Base-by-base conservation (phyloP, 495 filamentous ascomycete species). In the Neurospora sp. region DNA sequence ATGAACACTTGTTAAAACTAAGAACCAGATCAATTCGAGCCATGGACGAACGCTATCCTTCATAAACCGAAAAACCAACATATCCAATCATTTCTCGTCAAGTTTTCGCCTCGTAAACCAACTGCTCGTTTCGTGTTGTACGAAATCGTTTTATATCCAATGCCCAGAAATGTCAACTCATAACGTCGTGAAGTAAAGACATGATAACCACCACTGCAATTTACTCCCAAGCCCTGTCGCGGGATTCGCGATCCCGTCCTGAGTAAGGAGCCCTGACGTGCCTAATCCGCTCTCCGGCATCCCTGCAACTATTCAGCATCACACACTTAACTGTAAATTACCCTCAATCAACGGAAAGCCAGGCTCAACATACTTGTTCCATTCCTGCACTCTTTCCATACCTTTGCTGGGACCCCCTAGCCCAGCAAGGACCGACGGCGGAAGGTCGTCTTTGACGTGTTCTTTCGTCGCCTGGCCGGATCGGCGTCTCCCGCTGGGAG, bases 361-460 rank as follows among this genome's bases (percentile, higher is more conserved):
- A 27, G 80, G 76, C 73, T 83, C 84, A 48, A 86, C 82, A 75
- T 84, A 84, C 53, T 81, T 82, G 38, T 82, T 76, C 84, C 84
- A 86, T 74, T 86, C 84, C 44, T 74, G 79, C 3, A 86, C 84
- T 2, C 84, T 79, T 73, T 84, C 79, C 80, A 84, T 80, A 8
- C 84, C 84, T 45, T 83, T 78, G 14, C 83, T 83, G 14, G 79
- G 79, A 9, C 84, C 84, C 12, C 79, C 80, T 14, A 86, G 79
- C 0, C 84, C 84, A 9, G 84, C 84, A 42, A 85, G 80, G 35
- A 82, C 79, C 31, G 84, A 85, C 40, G 79, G 78, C 14, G 82
- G 81, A n/a, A 68, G 68, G 40, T 80, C 79, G 16, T 72, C 69
- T 72, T 81, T 76, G 70, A 40, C 77, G 45, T 78, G 76, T 61